Base-by-base conservation (phyloP, 495 filamentous ascomycete genomes). In the Lentithecium fluviatile region DNA sequence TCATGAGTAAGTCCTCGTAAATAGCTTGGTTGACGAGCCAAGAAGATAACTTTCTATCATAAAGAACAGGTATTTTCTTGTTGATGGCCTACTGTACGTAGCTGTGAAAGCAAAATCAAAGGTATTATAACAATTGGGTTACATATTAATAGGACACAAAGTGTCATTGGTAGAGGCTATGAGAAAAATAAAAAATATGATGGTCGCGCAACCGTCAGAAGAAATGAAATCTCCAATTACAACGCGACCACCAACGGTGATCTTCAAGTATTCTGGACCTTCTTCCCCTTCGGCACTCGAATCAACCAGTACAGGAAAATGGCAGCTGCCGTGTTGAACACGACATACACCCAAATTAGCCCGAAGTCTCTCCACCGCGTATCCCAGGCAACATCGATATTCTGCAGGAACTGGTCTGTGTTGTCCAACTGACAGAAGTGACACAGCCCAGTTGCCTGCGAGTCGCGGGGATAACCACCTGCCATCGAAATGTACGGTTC, bases 231-330 rank as follows among this genome's bases (percentile, higher is more conserved):
- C n/a, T n/a, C n/a, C n/a, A n/a, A n/a, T n/a, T n/a, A n/a, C n/a
- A n/a, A n/a, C n/a, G 24, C 12, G 12, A 26, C 23, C 7, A 49
- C 12, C n/a, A 8, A 25, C 45, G 6, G 5, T 15, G 17, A 51
- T 80, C 77, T 67, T 75, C 77, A 15, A 20, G 13, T 25, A 15
- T 6, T 40, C 52, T 21, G 7, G 17, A 17, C 23, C 15, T 50
- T 57, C 51, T 82, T 59, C 59, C 21, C 19, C 80, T 91, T 91
- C 15, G 89, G 88, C 51, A 95, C 87, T 6, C 91, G 77, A 6
- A 82, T 79, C 52, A 91, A 71, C 87, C 88, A 95, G 74, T 95
- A 96, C 17, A 96, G 69, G 42, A 80, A 76, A 19, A 93, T 69
- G 0, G 89, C 90, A 21, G 71, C 85, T n/a, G 76, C 66, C 56